Conservation (phyloP, 176 grass and related monocot species). For the Poa pratensis region DNA sequence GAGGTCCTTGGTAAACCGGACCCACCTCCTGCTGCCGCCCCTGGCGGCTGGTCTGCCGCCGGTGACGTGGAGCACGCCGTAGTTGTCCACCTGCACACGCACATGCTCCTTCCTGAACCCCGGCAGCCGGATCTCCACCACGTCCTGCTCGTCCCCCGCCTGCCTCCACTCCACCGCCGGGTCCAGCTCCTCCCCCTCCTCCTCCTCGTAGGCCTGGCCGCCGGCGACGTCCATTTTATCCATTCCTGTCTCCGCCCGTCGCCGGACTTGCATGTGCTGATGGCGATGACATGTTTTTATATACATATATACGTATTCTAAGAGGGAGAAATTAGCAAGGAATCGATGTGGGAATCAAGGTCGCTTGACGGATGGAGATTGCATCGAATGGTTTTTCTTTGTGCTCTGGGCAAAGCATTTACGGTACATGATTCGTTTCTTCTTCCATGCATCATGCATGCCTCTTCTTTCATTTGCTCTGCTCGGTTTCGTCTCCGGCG, state of each 20-base stretch:
- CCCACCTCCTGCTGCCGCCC: background rate
- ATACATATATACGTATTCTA: conserved; percentile 7
- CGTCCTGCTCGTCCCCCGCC: background rate
- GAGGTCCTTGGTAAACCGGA: conserved; percentile 53
- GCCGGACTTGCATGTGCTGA: conserved; percentile 9
- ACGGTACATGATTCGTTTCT: conserved; percentile 50
- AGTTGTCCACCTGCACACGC: conserved; percentile 49
- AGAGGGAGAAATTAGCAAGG: background rate
- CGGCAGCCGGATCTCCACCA: conserved; percentile 51
- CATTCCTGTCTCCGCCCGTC: background rate
- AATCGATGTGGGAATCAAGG: background rate
- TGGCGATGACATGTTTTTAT: background rate
- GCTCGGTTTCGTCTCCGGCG: background rate
- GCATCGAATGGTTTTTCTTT: conserved; percentile 5
- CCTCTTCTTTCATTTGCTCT: background rate
- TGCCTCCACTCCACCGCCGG: conserved; percentile 38
- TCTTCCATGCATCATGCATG: background rate
- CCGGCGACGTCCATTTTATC: conserved; percentile 35
- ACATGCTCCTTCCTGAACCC: conserved; percentile 66
- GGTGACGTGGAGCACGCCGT: conserved; percentile 46
- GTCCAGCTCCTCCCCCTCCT: conserved; percentile 40
- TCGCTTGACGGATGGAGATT: conserved; percentile 34
- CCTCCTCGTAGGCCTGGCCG: background rate
- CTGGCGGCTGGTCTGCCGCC: conserved; percentile 26
- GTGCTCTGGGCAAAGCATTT: background rate